phyloP scores from a whole-genome alignment of 352 stramenopile genomes.

The Phytophthora tubulina region DNA sequence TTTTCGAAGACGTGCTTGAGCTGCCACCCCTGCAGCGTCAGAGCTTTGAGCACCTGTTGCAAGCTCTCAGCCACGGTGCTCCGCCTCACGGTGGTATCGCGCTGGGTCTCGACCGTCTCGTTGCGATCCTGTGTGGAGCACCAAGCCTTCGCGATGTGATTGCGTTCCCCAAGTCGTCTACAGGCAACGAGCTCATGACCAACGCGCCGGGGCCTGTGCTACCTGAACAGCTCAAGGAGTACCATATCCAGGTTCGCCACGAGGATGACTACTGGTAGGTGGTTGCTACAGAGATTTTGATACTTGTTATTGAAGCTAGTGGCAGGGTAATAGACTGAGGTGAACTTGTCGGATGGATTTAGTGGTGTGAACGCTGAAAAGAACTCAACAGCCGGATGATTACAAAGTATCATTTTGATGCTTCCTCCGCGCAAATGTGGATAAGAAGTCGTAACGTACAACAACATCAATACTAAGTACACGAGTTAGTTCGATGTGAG shows the following conservation, averaged over 20 bases:
- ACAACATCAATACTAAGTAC: too few relatives aligned
- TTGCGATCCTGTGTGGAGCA: constrained; percentile 84
- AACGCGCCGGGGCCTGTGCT: constrained; percentile 76
- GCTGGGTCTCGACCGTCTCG: constrained; percentile 85
- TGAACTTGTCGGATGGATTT: too few relatives aligned
- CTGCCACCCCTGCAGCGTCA: constrained; percentile 71
- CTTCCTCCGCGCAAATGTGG: too few relatives aligned
- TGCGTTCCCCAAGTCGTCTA: constrained; percentile 91
- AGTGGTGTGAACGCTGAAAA: too few relatives aligned
- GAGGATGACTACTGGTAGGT: constrained; percentile 30
- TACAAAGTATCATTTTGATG: too few relatives aligned
- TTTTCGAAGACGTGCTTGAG: constrained; percentile 85
- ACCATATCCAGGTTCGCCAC: constrained; percentile 74
- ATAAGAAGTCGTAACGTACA: too few relatives aligned
- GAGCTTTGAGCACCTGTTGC: constrained; percentile 88
- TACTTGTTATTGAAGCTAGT: too few relatives aligned
- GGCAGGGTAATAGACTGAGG: too few relatives aligned
- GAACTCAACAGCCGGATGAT: too few relatives aligned
- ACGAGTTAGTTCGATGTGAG: too few relatives aligned
- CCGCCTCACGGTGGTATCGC: constrained; percentile 89
- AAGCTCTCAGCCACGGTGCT: constrained; percentile 79
- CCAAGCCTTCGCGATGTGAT: constrained; percentile 90
- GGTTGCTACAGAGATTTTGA: background rate
- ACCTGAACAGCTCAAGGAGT: constrained; percentile 76
- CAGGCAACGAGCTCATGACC: constrained; percentile 90